Percentiles rank a stretch among this genome's conserved stretches.
Evolutionary conservation across 2,329 filamentous ascomycete genomes (phyloP).

Genomic region (Dothistroma pini): DNA sequence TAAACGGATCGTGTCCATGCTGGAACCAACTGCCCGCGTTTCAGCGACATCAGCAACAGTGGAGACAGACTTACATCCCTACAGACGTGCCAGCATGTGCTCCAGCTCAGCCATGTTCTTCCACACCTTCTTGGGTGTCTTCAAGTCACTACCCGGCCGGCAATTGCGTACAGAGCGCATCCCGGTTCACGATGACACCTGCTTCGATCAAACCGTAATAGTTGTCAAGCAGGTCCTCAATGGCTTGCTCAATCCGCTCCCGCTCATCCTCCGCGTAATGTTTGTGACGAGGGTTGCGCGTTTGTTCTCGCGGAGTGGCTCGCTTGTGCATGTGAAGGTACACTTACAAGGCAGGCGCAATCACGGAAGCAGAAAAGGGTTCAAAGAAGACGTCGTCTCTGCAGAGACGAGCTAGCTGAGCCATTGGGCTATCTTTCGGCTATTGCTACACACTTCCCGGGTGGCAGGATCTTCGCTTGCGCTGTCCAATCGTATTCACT

Average conservation of each 20-base stretch:
- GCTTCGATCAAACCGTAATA: too few relatives aligned
- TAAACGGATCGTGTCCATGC: not conserved
- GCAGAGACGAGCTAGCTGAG: too few relatives aligned
- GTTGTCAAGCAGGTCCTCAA: not conserved
- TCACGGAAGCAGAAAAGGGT: not conserved
- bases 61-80: not conserved
- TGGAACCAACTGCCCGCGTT: not conserved
- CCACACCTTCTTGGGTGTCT: not conserved
- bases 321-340: not conserved
- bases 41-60: not conserved
- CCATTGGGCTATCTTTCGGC: too few relatives aligned
- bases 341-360: not conserved
- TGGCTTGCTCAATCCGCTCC: not conserved
- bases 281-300: not conserved
- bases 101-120: not conserved
- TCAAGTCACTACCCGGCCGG: not conserved
- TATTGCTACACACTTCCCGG: not conserved
- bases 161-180: not conserved
- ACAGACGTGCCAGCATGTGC: not conserved
- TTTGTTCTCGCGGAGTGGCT: not conserved
- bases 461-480: not conserved
- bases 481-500: not conserved
- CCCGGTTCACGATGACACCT: not conserved
- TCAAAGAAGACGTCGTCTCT: not conserved
- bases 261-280: not conserved